Conservation (phyloP, 2,329 filamentous ascomycete species). For the Leptographium radiaticola region DNA sequence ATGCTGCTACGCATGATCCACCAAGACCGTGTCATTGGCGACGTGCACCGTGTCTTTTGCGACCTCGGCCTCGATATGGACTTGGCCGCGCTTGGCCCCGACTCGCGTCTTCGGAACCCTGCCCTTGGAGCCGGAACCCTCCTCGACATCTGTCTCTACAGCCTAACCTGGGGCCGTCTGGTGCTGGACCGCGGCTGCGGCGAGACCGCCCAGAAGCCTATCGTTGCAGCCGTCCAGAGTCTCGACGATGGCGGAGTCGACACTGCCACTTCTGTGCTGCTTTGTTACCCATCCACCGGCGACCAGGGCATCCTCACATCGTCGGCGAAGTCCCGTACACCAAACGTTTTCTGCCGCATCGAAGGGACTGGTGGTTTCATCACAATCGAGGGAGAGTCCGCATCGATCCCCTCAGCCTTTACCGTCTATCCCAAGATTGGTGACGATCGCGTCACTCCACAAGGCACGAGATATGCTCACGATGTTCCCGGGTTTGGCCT, state of each 20-base stretch:
- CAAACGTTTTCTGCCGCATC: constrained; percentile 22
- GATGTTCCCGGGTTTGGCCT: constrained; percentile 24
- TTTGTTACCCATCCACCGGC: constrained; percentile 22
- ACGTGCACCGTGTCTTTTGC: constrained; percentile 23
- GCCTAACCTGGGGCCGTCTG: constrained; percentile 25
- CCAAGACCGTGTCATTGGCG: constrained; percentile 25
- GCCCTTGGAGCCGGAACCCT: constrained; percentile 27
- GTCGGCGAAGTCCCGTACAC: constrained; percentile 17
- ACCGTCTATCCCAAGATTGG: constrained; percentile 19
- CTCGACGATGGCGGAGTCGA: constrained; percentile 21
- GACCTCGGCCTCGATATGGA: constrained; percentile 26
- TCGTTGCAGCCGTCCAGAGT: constrained; percentile 23
- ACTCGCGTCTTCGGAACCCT: constrained; percentile 22
- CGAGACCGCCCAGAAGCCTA: constrained; percentile 17
- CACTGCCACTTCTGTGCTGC: constrained; percentile 21
- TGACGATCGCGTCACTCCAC: background rate
- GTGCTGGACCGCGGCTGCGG: constrained; percentile 19
- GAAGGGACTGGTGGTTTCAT: constrained; percentile 26
- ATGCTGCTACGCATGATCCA: constrained; percentile 23
- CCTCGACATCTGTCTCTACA: constrained; percentile 30
- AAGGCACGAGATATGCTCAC: constrained; percentile 22
- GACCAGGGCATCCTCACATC: constrained; percentile 29
- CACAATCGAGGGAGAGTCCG: constrained; percentile 20
- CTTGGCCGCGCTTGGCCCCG: constrained; percentile 17
- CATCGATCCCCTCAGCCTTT: constrained; percentile 22